These are phyloP conservation scores for Populus davidiana DNA, from an alignment of 345 rosid species.

Conservation along the genomic window DNA sequence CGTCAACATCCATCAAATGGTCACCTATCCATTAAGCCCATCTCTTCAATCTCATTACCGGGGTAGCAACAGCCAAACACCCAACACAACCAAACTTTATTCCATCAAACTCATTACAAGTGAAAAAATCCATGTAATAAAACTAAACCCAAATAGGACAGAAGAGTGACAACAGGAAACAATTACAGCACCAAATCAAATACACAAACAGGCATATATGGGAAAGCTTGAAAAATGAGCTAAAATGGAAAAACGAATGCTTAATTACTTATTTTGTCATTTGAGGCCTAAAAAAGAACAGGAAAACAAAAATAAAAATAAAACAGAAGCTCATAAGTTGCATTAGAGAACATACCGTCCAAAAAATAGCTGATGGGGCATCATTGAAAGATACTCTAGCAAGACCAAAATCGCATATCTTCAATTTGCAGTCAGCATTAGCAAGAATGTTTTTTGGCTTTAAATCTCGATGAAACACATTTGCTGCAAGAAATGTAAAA, in stretches of 20 bases:
- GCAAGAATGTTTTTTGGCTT: constrained; percentile 99
- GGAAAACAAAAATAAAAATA: neutral
- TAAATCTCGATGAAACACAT: constrained; percentile 94
- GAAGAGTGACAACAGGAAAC: neutral
- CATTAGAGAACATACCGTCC: constrained; percentile 73
- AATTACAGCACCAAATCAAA: neutral
- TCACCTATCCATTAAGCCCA: neutral
- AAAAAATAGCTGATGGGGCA: constrained; percentile 93
- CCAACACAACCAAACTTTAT: neutral
- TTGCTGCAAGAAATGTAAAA: constrained; percentile 52
- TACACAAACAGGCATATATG: neutral
- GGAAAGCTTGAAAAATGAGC: neutral
- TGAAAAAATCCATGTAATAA: neutral
- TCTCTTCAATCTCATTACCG: neutral
- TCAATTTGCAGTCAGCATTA: constrained; percentile 95
- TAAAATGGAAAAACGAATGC: neutral
- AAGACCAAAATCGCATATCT: constrained; percentile 98
- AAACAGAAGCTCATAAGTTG: neutral
- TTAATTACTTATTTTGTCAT: neutral
- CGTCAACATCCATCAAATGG: neutral
- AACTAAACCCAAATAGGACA: neutral
- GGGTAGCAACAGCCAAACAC: neutral
- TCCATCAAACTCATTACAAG: neutral
- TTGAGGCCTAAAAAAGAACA: neutral
- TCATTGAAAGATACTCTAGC: constrained; percentile 96